Evolutionary conservation across 2,329 filamentous ascomycete species (phyloP).

Genomic region (Ophiostoma quercus): DNA sequence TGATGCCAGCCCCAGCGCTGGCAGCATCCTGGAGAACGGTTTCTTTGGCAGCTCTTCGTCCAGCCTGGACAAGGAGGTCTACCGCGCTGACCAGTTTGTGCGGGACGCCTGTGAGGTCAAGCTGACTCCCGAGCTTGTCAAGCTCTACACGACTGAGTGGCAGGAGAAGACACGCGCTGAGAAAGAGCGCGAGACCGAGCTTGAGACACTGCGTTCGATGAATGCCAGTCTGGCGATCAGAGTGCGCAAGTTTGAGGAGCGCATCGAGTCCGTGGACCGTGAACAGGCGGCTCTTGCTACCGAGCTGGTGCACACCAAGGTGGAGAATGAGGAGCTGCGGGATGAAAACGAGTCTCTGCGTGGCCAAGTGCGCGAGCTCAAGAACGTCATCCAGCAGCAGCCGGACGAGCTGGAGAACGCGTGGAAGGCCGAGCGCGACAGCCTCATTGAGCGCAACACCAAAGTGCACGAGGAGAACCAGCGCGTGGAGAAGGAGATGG

Average conservation of each 20-base stretch:
- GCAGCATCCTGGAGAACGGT: conserved; percentile 87
- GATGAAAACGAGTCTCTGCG: conserved; percentile 87
- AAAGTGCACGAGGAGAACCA: conserved; percentile 93
- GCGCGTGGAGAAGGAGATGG: conserved; percentile 79
- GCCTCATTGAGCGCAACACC: conserved; percentile 84
- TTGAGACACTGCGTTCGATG: conserved; percentile 64
- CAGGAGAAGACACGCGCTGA: conserved; percentile 82
- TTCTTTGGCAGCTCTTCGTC: conserved; percentile 92
- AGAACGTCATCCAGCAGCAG: conserved; percentile 81
- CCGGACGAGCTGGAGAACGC: conserved; percentile 79
- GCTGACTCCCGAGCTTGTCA: conserved; percentile 76
- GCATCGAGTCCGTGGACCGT: conserved; percentile 78
- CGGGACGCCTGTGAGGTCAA: conserved; percentile 86
- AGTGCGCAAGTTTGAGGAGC: conserved; percentile 80
- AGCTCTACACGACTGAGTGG: conserved; percentile 80
- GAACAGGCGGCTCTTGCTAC: conserved; percentile 90
- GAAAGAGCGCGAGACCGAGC: conserved; percentile 74
- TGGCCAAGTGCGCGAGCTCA: conserved; percentile 78
- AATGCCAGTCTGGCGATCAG: conserved; percentile 65
- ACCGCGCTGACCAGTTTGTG: conserved; percentile 88
- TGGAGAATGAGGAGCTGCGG: conserved; percentile 82
- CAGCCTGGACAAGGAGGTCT: conserved; percentile 90
- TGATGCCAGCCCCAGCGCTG: conserved; percentile 86
- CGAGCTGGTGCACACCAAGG: conserved; percentile 84
- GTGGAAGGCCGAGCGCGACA: conserved; percentile 79